phyloP scores from a whole-genome alignment of 2,329 filamentous ascomycete genomes.

The Stagonosporopsis rhizophila region DNA sequence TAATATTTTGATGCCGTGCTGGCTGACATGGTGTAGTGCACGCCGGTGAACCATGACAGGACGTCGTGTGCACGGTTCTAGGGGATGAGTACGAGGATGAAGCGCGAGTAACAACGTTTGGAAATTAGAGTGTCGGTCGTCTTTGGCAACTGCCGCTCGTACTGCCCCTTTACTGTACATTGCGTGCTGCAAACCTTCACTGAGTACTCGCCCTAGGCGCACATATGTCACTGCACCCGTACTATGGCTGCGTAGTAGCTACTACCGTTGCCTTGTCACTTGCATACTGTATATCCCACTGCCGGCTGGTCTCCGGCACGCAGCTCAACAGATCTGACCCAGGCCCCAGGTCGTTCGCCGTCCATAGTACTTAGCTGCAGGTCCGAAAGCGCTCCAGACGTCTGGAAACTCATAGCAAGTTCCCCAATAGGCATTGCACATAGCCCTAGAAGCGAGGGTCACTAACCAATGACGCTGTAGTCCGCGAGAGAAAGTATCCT shows the following conservation, averaged over 20 bases:
- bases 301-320: neutral
- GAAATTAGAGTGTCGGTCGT: neutral
- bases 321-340: constrained; percentile 14
- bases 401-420: neutral
- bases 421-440: neutral
- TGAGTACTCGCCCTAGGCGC: neutral
- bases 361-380: constrained; percentile 16
- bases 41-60: constrained; percentile 9
- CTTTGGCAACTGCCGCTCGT: neutral
- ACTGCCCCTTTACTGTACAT: constrained; percentile 4
- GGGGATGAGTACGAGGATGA: neutral
- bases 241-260: neutral
- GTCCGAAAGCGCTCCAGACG: neutral
- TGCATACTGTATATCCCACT: neutral
- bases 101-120: constrained; percentile 8
- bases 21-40: neutral
- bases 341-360: constrained; percentile 9
- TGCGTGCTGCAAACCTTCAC: neutral
- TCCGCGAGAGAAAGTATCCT: neutral
- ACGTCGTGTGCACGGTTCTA: neutral
- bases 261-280: neutral
- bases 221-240: neutral
- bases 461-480: neutral
- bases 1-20: neutral
- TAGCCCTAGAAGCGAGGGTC: neutral